Conservation (phyloP, 1,284 basidiomycete species). For the Leccinum holopus region DNA sequence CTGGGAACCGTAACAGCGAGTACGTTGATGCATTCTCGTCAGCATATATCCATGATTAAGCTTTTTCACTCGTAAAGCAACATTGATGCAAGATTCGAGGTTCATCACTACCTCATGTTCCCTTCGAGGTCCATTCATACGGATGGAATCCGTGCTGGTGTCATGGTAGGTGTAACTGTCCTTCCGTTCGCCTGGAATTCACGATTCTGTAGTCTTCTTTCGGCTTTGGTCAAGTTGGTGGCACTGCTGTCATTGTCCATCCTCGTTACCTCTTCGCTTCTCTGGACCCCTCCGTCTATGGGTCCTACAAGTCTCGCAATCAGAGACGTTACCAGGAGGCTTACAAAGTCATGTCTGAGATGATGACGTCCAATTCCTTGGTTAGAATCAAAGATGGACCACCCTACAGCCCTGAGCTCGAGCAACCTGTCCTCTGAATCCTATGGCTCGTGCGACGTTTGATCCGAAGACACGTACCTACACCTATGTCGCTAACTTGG, state of each 20-base stretch:
- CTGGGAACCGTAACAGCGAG: constrained; percentile 97
- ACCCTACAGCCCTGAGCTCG: constrained; percentile 87
- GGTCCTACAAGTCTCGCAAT: constrained; percentile 74
- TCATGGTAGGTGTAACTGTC: constrained; percentile 59
- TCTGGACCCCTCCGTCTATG: constrained; percentile 72
- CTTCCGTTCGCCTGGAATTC: background rate
- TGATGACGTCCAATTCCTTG: constrained; percentile 91
- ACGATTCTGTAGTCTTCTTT: constrained; percentile 74
- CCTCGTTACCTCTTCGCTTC: constrained; percentile 90
- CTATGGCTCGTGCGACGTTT: constrained; percentile 82
- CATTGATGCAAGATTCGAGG: constrained; percentile 89
- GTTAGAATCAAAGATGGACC: constrained; percentile 96
- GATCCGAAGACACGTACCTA: constrained; percentile 85
- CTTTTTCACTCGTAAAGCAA: constrained; percentile 53
- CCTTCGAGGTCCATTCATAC: constrained; percentile 95
- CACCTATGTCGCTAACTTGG: constrained; percentile 69
- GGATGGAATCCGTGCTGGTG: constrained; percentile 86
- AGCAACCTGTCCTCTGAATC: constrained; percentile 90
- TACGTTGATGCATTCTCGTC: constrained; percentile 40
- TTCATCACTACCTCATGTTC: constrained; percentile 93
- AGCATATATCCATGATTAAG: constrained; percentile 24
- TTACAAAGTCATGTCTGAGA: constrained; percentile 93
- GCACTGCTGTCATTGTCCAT: constrained; percentile 85
- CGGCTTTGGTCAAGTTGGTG: constrained; percentile 99
- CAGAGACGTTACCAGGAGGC: constrained; percentile 68